Evolutionary conservation across 441 rosid species (phyloP), one percentile per base, ranked within the genome.

Genomic region (Gossypium armourianum): DNA sequence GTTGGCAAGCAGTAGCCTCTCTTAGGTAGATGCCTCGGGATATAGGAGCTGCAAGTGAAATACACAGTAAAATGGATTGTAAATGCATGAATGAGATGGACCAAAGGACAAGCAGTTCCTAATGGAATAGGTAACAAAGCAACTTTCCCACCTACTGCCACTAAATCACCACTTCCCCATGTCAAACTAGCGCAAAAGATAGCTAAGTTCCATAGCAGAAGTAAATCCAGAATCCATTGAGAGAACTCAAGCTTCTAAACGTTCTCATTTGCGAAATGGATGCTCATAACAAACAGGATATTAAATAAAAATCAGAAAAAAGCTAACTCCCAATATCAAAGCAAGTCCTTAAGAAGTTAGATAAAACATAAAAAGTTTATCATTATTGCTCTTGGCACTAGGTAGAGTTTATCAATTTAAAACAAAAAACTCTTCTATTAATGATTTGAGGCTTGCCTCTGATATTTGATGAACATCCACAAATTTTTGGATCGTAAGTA

Each of bases 1-100:
- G 93, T 75, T 70, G 80, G 83, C 95, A 85, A 73, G 87, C 82
- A 72, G 83, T 73, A 74, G 90, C 87, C 69, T 95, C 97, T 85
- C 98, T 86, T 72, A 95, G 83, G 83, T 95, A 92, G 80, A 95
- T 86, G 68, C 98, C 98, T 21, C 97, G 86, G 69, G 85, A 86
- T 50, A 81, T 72, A 67, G 97, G 93, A 77, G 88, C 99, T 94
- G 89, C 82, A 71, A 65, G 72, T 28, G 81, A 60, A 79, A 64
- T 9, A 62, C 70, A 76, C 24, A 43, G 72, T 8, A 43, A 60
- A 19, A 65, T 55, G 71, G 20, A 54, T 19, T 17, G 24, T 54
- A 54, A 54, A 54, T 54, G 24, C 24, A 54, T 54, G 58, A 54
- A 54, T 53, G 8, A 1, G 58, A 54, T 7, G n/a, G 24, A 54